These are phyloP conservation scores for Euphrasia arctica DNA, from an alignment of 305 asterid genomes.

Conservation along the genomic window DNA sequence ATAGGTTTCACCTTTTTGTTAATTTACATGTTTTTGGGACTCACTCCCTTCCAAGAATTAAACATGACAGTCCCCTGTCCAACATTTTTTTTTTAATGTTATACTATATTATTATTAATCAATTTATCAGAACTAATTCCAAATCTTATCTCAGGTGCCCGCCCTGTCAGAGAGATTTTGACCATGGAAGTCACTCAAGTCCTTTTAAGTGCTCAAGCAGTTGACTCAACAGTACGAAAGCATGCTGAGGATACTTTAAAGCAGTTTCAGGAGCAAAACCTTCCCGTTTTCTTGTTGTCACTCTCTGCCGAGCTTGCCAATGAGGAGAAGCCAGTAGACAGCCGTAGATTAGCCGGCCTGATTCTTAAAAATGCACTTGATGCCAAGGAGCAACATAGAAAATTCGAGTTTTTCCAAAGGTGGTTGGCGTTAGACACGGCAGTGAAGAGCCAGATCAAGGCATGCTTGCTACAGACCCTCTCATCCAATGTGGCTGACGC, in stretches of 20 bases:
- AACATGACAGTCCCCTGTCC: not conserved
- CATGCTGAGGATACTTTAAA: constrained; percentile 75
- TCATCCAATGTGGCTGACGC: constrained; percentile 71
- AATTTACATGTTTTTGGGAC: not conserved
- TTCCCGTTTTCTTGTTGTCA: constrained; percentile 72
- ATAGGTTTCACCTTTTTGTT: no score
- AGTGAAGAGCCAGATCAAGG: constrained; percentile 73
- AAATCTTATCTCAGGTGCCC: no score
- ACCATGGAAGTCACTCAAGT: constrained; percentile 94
- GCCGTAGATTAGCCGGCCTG: constrained; percentile 88
- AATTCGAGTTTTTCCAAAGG: constrained; percentile 75
- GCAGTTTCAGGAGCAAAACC: constrained; percentile 93
- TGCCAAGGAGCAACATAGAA: constrained; percentile 90
- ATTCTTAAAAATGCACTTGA: constrained; percentile 84
- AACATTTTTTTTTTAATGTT: not conserved
- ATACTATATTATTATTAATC: not conserved
- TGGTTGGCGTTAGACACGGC: constrained; percentile 76
- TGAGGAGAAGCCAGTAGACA: constrained; percentile 85
- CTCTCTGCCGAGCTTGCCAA: constrained; percentile 78
- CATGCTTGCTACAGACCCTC: constrained; percentile 80
- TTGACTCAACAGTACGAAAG: constrained; percentile 40
- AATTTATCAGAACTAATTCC: not conserved
- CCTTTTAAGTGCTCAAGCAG: constrained; percentile 76
- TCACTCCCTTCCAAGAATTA: not conserved
- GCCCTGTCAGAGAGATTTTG: constrained; percentile 39